Evolutionary conservation across 2,329 filamentous ascomycete genomes (phyloP), one percentile per base, ranked within the genome.

Genomic region (Falciphora oryzae): DNA sequence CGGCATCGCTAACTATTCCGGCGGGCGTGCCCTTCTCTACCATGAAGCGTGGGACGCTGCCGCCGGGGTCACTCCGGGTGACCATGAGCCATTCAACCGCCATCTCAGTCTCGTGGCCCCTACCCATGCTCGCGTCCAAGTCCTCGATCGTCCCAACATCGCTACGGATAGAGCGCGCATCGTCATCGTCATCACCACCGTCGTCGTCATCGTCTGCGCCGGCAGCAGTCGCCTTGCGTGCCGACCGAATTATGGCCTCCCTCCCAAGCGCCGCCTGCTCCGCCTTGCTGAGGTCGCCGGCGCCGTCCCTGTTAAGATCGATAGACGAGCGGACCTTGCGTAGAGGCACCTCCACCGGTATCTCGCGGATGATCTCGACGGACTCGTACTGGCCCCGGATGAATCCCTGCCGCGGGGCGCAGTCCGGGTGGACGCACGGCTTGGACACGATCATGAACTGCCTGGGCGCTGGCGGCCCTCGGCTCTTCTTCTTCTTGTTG

Each of bases 81-180:
- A 96, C 86, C 93, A 97, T 97, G 66, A 95, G 85, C 93, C 93
- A 97, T 75, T 97, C 93, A 1, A 97, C 74, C 31, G 79, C 76
- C 32, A 75, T 79, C n/a, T 78, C 73, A 1, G 69, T 73, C 5
- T 77, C 62, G 27, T 32, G 31, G 3, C 62, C 7, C 72, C 13
- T 76, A 72, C 16, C 71, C 71, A 2, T 71, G 69, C 2, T 67
- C 2, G 65, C 65, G 4, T 64, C 68, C 10, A 58, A 27, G 4
- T 38, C 61, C n/a, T 62, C 57, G n/a, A 61, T 61, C 14, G 63
- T 62, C 3, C 62, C 62, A 27, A 32, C 59, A 8, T 64, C 67
- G 58, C 60, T 65, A 28, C 28, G 62, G 35, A 58, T 53, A 31
- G 61, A 64, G 67, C 64, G 56, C 29, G 57, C 31, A 38, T 69